Evolutionary conservation across 1,284 basidiomycete species (phyloP), one percentile per base, ranked within the genome.

Genomic region (Ceratobasidium sp.): DNA sequence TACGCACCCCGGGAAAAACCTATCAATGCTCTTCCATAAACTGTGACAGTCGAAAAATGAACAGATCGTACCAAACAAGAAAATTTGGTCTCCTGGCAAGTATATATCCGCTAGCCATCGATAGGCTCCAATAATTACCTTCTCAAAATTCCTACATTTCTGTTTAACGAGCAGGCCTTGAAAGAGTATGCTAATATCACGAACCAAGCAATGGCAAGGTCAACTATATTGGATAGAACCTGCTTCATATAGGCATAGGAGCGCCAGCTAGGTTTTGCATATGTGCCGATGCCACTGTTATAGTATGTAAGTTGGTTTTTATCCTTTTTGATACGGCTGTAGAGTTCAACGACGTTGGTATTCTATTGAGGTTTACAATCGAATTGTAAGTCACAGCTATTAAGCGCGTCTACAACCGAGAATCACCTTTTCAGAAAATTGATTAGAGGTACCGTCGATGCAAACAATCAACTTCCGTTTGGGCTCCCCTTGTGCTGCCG

Each of bases 1-100:
- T 87, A 88, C 26, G 88, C 87, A 18, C 87, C 88, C 39, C 87
- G 83, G 63, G 87, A 88, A 79, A 88, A 89, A 12, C 88, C 88
- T 88, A 33, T 33, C 33, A 33, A 33, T 33, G 33, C 33, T 33
- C 33, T 33, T 33, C 33, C 33, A 33, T 33, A 33, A 33, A 33
- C 33, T 33, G 33, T 33, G 33, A 33, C 33, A 63, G 7, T 7
- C 33, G 12, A 15, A 20, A 7, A 18, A 18, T 13, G n/a, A 55
- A 12, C 12, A 49, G 39, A 63, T 20, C 66, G 3, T 78, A 79
- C 79, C 79, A 64, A 80, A 79, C 10, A 80, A 53, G 56, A 60
- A 79, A 12, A 80, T 79, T 20, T 71, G 58, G 53, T 80, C 79
- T 1, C 68, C 78, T 1, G 53, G 42, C 46, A 20, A 13, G 46